Percentiles rank a stretch among this genome's conserved stretches.
Evolutionary conservation across 306 rosid species (phyloP).

Genomic region (Mucuna pruriens): DNA sequence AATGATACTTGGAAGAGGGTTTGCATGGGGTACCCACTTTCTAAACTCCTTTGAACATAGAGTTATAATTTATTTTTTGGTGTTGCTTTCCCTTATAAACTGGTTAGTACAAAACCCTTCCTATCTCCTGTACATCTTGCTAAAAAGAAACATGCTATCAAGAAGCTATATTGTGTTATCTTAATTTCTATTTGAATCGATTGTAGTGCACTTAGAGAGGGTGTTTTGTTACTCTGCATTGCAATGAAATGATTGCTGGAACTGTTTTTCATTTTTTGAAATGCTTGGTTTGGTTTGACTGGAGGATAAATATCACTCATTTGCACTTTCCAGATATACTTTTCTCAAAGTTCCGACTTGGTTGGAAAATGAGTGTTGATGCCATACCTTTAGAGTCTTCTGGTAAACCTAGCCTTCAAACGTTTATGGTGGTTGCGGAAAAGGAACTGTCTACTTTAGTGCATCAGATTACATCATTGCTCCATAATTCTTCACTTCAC

Average conservation of each 20-base stretch:
- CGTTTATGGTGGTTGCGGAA: slow-evolving; percentile 84
- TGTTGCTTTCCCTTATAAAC: background rate
- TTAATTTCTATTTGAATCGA: slow-evolving; percentile 23
- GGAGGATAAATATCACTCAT: slow-evolving; percentile 11
- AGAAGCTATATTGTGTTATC: background rate
- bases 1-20: background rate
- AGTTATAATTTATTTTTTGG: background rate
- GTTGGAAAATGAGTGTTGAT: slow-evolving; percentile 86
- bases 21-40: background rate
- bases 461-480: slow-evolving; percentile 64
- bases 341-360: slow-evolving; percentile 77
- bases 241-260: slow-evolving; percentile 21
- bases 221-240: background rate
- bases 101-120: background rate
- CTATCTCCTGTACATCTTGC: background rate
- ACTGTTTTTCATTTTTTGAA: slow-evolving; percentile 2
- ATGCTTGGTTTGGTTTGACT: slow-evolving; percentile 26
- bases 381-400: slow-evolving; percentile 73
- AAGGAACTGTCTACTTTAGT: slow-evolving; percentile 64
- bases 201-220: slow-evolving; percentile 4
- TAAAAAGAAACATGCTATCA: background rate
- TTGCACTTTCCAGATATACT: slow-evolving; percentile 66
- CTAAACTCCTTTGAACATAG: background rate
- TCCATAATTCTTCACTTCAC: slow-evolving; percentile 55
- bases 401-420: slow-evolving; percentile 71